These are phyloP conservation scores for Tricholoma matsutake DNA, from an alignment of 768 basidiomycete species.

Conservation along the genomic window DNA sequence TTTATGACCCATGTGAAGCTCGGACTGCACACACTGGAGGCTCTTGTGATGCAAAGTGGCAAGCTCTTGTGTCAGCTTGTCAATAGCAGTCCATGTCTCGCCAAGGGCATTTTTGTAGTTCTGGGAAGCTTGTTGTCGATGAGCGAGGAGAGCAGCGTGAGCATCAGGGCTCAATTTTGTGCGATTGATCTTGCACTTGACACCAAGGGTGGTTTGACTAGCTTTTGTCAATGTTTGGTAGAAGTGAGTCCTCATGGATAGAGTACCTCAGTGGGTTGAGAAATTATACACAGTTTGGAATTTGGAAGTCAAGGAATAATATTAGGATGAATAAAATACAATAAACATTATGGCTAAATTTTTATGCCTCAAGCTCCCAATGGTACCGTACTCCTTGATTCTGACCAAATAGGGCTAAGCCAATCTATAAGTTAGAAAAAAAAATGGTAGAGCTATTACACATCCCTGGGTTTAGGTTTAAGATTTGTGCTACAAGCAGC, in stretches of 20 bases:
- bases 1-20: not conserved
- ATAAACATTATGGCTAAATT: not conserved
- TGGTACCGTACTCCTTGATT: not conserved
- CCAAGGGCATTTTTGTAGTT: not conserved
- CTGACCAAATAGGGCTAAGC: not conserved
- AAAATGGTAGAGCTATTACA: not conserved
- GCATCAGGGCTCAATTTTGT: not conserved
- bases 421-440: no score
- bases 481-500: not conserved
- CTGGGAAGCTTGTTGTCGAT: not conserved
- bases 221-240: not conserved
- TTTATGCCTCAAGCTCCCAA: not conserved
- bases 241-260: not conserved
- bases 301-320: not conserved
- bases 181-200: not conserved
- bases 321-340: not conserved
- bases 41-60: not conserved
- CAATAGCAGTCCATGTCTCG: not conserved
- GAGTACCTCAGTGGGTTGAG: not conserved
- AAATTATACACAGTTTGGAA: not conserved
- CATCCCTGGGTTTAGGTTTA: not conserved
- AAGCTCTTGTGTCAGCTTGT: not conserved
- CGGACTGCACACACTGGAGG: conserved; percentile 1
- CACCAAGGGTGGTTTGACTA: not conserved
- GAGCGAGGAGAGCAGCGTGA: not conserved